phyloP scores from a whole-genome alignment of 129 eudicot genomes.

The Chrysanthemum seticuspe region DNA sequence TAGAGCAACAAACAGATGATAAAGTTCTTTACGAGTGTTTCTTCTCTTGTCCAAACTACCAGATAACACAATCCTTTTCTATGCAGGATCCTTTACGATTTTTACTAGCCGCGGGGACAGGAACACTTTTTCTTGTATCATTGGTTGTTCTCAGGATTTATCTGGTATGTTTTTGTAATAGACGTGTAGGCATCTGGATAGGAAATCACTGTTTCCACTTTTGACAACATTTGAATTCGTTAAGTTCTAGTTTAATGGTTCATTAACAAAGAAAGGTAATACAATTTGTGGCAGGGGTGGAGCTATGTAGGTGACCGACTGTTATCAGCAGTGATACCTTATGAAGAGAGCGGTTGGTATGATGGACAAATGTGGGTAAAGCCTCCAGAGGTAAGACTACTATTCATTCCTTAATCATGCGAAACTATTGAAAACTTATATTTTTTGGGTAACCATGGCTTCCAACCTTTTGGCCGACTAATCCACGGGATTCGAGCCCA shows the following conservation, averaged over 20 bases:
- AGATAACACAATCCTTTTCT: constrained; percentile 18
- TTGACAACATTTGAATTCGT: not conserved
- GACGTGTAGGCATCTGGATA: not conserved
- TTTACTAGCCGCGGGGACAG: constrained; percentile 84
- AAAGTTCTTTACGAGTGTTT: not conserved
- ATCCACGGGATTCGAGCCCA: too few relatives aligned
- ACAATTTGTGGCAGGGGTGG: constrained; percentile 69
- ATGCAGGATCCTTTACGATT: constrained; percentile 92
- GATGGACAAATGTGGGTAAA: constrained; percentile 99
- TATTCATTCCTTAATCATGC: constrained; percentile 12
- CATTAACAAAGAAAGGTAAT: not conserved
- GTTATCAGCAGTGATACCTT: constrained; percentile 92
- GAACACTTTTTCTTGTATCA: constrained; percentile 90
- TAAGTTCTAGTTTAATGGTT: not conserved
- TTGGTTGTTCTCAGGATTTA: constrained; percentile 85
- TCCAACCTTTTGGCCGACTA: not conserved
- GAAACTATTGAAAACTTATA: constrained; percentile 3
- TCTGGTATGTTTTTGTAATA: constrained; percentile 48
- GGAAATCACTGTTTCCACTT: not conserved
- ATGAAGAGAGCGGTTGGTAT: constrained; percentile 99
- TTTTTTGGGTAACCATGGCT: not conserved
- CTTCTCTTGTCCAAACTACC: not conserved
- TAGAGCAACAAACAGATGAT: not conserved
- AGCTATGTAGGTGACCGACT: constrained; percentile 96
- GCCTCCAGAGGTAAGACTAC: constrained; percentile 88